A percentile compares a stretch with the other conserved stretches of the same genome.
phyloP scores from a whole-genome alignment of 78 protist species.

The Emiliania huxleyi region DNA sequence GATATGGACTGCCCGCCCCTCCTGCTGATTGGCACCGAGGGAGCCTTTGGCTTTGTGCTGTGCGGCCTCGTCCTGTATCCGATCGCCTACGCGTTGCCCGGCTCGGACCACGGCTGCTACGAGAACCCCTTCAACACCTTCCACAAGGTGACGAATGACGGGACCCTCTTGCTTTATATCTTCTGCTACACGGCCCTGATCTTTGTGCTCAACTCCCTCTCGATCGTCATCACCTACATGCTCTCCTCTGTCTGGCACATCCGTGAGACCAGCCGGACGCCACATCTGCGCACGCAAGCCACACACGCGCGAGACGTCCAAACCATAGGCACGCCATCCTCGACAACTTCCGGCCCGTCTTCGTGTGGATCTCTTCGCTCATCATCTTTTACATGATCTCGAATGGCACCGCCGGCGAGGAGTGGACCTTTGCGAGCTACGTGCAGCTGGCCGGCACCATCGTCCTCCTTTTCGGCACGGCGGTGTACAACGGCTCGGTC shows the following conservation, averaged over 20 bases:
- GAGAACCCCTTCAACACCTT: background rate
- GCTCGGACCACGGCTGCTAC: background rate
- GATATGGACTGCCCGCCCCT: background rate
- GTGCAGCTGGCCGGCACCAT: background rate
- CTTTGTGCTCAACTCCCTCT: conserved; percentile 3
- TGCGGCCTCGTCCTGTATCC: background rate
- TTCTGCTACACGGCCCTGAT: background rate
- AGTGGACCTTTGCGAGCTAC: background rate
- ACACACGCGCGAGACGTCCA: too few species aligned
- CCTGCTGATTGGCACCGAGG: conserved; percentile 20
- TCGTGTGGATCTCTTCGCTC: background rate
- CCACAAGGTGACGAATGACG: too few species aligned
- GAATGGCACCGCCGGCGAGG: too few species aligned
- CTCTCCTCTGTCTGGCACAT: conserved; percentile 8
- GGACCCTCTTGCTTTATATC: too few species aligned
- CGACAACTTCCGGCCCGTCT: conserved; percentile 31
- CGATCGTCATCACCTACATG: conserved; percentile 13
- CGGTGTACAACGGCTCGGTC: background rate
- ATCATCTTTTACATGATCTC: too few species aligned
- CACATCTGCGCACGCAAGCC: too few species aligned
- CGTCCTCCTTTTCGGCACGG: background rate
- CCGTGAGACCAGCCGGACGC: too few species aligned
- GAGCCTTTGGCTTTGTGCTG: background rate
- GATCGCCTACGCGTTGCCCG: background rate
- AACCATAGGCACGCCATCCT: conserved; percentile 34